Conservation (phyloP, 371 early-diverging fungal species). For the Blakeslea trispora region DNA sequence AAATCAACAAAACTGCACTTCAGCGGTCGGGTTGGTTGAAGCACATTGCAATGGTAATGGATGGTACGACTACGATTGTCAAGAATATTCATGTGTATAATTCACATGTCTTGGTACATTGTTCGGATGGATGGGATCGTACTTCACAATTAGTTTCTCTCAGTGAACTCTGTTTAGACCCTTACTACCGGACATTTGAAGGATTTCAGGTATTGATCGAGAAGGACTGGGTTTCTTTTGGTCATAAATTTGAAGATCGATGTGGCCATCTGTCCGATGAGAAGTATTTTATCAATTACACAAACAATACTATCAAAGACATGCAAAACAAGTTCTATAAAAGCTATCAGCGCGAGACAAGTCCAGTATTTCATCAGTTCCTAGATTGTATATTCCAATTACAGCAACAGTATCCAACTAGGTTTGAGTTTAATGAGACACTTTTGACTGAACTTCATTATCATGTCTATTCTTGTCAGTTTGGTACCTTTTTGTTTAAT, state of each 20-base stretch:
- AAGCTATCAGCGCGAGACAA: slow-evolving; percentile 73
- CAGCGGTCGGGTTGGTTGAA: slow-evolving; percentile 85
- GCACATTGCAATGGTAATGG: slow-evolving; percentile 82
- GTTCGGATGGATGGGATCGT: slow-evolving; percentile 99
- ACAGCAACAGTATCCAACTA: slow-evolving; percentile 82
- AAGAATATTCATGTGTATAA: slow-evolving; percentile 73
- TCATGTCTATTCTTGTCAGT: slow-evolving; percentile 88
- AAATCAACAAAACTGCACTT: slow-evolving; percentile 53
- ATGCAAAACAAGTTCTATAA: slow-evolving; percentile 74
- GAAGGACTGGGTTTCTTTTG: slow-evolving; percentile 97
- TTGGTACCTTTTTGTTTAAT: slow-evolving; percentile 93
- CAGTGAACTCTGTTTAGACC: slow-evolving; percentile 91
- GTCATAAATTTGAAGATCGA: slow-evolving; percentile 92
- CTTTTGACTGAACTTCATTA: slow-evolving; percentile 80
- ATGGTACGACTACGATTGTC: slow-evolving; percentile 82
- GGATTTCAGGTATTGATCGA: slow-evolving; percentile 92
- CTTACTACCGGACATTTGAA: slow-evolving; percentile 89
- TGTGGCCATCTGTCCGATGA: slow-evolving; percentile 88
- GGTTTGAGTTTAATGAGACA: slow-evolving; percentile 91
- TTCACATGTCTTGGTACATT: slow-evolving; percentile 93
- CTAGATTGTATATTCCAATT: slow-evolving; percentile 93
- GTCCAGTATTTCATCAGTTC: slow-evolving; percentile 95
- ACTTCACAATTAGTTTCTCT: slow-evolving; percentile 92
- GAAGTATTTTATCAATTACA: slow-evolving; percentile 63
- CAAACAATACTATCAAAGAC: slow-evolving; percentile 68